phyloP scores from a whole-genome alignment of 2,329 filamentous ascomycete genomes.

The Purpureocillium lavendulum region DNA sequence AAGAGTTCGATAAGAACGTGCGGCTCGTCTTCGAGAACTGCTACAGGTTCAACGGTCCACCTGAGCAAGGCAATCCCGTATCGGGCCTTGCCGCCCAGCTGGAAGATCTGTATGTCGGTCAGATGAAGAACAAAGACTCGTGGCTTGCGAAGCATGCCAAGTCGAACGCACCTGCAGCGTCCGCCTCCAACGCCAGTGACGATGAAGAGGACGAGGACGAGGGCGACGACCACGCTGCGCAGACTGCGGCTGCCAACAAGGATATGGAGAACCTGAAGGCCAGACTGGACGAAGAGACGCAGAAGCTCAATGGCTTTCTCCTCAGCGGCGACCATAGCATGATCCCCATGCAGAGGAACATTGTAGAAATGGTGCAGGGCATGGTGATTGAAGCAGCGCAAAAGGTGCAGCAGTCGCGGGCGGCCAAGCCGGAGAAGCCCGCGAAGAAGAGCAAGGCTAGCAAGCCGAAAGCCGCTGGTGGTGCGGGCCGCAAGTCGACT shows the following conservation, averaged over 20 bases:
- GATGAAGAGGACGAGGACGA: slow-evolving; percentile 65
- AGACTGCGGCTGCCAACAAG: slow-evolving; percentile 33
- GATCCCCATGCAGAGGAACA: slow-evolving; percentile 49
- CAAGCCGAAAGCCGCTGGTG: slow-evolving; percentile 39
- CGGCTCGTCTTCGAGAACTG: slow-evolving; percentile 83
- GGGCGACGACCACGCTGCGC: slow-evolving; percentile 32
- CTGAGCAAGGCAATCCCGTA: slow-evolving; percentile 56
- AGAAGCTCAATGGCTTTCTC: slow-evolving; percentile 19
- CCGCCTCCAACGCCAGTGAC: slow-evolving; percentile 59
- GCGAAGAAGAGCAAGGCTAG: slow-evolving; percentile 44
- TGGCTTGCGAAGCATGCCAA: slow-evolving; percentile 72
- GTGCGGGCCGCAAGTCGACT: slow-evolving; percentile 33
- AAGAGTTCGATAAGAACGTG: slow-evolving; percentile 80
- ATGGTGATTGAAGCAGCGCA: slow-evolving; percentile 67
- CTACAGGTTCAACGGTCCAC: slow-evolving; percentile 72
- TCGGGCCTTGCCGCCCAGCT: slow-evolving; percentile 63
- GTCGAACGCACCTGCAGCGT: slow-evolving; percentile 39
- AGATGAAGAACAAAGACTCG: slow-evolving; percentile 71
- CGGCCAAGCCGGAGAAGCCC: slow-evolving; percentile 52
- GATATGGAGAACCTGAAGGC: slow-evolving; percentile 41
- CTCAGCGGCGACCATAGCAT: slow-evolving; percentile 43
- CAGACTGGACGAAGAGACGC: too few relatives aligned
- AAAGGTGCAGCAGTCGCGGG: slow-evolving; percentile 43
- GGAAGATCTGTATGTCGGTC: slow-evolving; percentile 63
- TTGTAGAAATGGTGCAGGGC: slow-evolving; percentile 58